These are phyloP conservation scores for Cladochytrium replicatum DNA, from an alignment of 192 early-diverging fungal genomes.

Conservation along the genomic window DNA sequence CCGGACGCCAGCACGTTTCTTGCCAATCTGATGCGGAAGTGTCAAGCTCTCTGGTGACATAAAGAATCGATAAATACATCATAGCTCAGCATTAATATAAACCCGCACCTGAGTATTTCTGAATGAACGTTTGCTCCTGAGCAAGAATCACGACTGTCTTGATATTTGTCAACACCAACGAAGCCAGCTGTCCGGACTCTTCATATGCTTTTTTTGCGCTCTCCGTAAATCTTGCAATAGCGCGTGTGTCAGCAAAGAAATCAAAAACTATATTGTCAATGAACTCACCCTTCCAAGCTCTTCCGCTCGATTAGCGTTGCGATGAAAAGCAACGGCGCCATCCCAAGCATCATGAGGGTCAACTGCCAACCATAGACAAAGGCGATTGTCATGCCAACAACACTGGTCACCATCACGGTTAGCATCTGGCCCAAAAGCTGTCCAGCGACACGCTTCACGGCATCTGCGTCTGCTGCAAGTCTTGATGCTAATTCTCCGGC, in stretches of 20 bases:
- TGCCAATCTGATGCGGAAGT: too few species aligned
- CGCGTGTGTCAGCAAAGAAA: too few species aligned
- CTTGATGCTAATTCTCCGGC: slow-evolving; percentile 71
- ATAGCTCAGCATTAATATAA: too few species aligned
- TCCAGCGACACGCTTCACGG: slow-evolving; percentile 33
- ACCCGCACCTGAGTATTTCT: slow-evolving; percentile 56
- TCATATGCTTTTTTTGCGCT: slow-evolving; percentile 66
- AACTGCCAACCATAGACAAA: slow-evolving; percentile 67
- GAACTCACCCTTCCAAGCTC: too few species aligned
- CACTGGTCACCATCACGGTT: slow-evolving; percentile 32
- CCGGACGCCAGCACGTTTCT: too few species aligned
- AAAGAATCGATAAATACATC: too few species aligned
- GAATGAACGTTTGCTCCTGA: slow-evolving; percentile 61
- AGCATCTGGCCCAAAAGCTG: slow-evolving; percentile 41
- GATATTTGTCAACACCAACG: slow-evolving; percentile 74
- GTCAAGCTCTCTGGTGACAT: too few species aligned
- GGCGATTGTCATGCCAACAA: slow-evolving; percentile 35
- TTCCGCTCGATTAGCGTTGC: too few species aligned
- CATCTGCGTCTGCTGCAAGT: slow-evolving; percentile 68
- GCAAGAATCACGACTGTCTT: slow-evolving; percentile 77
- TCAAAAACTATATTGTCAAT: too few species aligned
- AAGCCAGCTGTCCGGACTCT: slow-evolving; percentile 69
- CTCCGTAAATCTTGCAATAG: slow-evolving; percentile 34
- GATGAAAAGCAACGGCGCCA: too few species aligned
- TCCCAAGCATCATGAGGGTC: slow-evolving; percentile 62